A percentile compares a stretch with the other conserved stretches of the same genome.
Evolutionary conservation across 768 basidiomycete genomes (phyloP).

Genomic region (Tricholoma saponaceum): DNA sequence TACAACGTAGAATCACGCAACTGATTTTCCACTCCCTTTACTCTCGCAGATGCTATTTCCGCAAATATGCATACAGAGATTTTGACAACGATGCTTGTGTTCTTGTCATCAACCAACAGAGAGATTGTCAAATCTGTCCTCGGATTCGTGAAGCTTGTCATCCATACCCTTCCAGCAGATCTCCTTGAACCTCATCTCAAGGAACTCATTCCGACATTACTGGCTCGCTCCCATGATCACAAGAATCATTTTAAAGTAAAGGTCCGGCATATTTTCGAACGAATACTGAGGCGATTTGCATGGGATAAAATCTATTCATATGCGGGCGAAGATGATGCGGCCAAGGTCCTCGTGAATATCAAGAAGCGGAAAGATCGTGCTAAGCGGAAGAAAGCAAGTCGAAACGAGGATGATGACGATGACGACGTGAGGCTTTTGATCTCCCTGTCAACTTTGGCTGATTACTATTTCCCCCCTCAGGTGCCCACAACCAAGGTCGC

Average conservation of each 20-base stretch:
- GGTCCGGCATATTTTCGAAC: constrained; percentile 95
- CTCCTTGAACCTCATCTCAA: constrained; percentile 75
- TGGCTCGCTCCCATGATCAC: constrained; percentile 95
- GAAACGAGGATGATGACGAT: constrained; percentile 56
- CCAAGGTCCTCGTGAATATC: constrained; percentile 90
- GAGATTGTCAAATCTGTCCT: constrained; percentile 97
- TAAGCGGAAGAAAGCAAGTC: constrained; percentile 77
- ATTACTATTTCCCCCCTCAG: constrained; percentile 23
- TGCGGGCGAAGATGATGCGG: constrained; percentile 72
- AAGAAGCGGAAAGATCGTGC: constrained; percentile 93
- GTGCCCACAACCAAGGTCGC: constrained; percentile 42
- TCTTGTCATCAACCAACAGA: constrained; percentile 90
- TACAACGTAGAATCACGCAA: neutral
- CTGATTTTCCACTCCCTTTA: neutral
- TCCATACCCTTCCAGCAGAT: constrained; percentile 75
- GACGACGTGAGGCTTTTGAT: constrained; percentile 25
- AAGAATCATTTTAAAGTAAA: constrained; percentile 99
- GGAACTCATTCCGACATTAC: constrained; percentile 75
- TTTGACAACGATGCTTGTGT: constrained; percentile 81
- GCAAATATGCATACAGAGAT: constrained; percentile 77
- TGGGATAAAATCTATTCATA: constrained; percentile 80
- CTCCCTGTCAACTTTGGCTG: neutral
- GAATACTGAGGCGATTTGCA: constrained; percentile 87
- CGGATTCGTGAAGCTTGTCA: constrained; percentile 90
- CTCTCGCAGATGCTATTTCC: constrained; percentile 57